Evolutionary conservation across 805 yeast genomes (phyloP).

Genomic region (Candida manassasensis): DNA sequence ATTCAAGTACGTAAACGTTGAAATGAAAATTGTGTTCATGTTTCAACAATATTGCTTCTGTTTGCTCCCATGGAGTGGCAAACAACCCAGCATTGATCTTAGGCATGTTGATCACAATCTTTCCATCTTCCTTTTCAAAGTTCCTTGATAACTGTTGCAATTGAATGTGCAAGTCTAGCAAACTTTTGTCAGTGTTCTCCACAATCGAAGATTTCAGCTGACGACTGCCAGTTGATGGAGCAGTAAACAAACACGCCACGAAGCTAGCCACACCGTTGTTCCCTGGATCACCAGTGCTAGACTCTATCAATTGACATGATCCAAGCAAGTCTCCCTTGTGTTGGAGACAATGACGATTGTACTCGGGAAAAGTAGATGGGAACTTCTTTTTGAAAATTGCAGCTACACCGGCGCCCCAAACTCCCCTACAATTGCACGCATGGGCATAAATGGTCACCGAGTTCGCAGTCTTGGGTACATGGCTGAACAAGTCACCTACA

Average conservation of each 20-base stretch:
- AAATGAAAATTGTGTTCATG: slow-evolving; percentile 26
- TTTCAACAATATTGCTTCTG: slow-evolving; percentile 47
- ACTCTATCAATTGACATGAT: slow-evolving; percentile 42
- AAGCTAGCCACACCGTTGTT: slow-evolving; percentile 16
- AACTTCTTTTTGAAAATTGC: slow-evolving; percentile 46
- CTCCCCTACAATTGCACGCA: slow-evolving; percentile 73
- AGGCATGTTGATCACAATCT: slow-evolving; percentile 54
- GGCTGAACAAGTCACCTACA: slow-evolving; percentile 54
- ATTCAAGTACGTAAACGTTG: slow-evolving; percentile 45
- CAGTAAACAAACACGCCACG: slow-evolving; percentile 73
- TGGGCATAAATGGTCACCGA: slow-evolving; percentile 53
- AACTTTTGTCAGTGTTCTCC: slow-evolving; percentile 45
- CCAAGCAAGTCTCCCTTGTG: slow-evolving; percentile 45
- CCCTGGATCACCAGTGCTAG: slow-evolving; percentile 26
- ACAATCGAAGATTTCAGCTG: slow-evolving; percentile 46
- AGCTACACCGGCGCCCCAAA: slow-evolving; percentile 88
- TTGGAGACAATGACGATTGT: slow-evolving; percentile 40
- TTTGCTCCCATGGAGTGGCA: slow-evolving; percentile 71
- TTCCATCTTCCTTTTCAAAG: slow-evolving; percentile 11
- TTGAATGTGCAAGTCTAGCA: slow-evolving; percentile 43
- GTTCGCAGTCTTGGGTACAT: slow-evolving; percentile 20
- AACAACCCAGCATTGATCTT: slow-evolving; percentile 78
- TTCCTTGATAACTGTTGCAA: slow-evolving; percentile 13
- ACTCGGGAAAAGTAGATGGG: slow-evolving; percentile 52
- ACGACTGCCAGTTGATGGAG: slow-evolving; percentile 44